Percentiles rank a stretch among this genome's conserved stretches.
Conservation (phyloP, 1,284 basidiomycete species). For the Gomphus sp. region DNA sequence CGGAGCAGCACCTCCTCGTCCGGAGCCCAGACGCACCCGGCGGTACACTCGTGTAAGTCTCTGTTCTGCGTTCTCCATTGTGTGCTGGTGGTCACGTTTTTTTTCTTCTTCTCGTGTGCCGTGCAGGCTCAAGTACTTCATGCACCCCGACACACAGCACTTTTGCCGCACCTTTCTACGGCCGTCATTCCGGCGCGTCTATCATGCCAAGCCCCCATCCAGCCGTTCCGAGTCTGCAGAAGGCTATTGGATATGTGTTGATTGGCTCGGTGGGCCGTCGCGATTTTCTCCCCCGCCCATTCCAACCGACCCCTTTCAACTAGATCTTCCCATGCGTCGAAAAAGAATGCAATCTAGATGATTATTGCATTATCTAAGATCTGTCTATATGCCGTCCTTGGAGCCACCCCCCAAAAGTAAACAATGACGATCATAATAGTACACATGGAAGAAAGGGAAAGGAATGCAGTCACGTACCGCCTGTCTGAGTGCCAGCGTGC, state of each 20-base stretch:
- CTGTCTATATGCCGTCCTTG: too few relatives aligned
- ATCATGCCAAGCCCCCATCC: conserved; percentile 54
- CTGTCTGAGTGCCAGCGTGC: too few relatives aligned
- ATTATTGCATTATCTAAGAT: too few relatives aligned
- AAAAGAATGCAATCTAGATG: not conserved
- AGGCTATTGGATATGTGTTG: conserved; percentile 58
- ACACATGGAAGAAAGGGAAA: too few relatives aligned
- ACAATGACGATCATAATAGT: too few relatives aligned
- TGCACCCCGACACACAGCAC: conserved; percentile 45
- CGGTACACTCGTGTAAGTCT: conserved; percentile 57
- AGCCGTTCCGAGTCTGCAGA: conserved; percentile 66
- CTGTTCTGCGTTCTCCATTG: not conserved
- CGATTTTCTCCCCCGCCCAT: not conserved
- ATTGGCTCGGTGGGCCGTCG: not conserved
- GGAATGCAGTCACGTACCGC: too few relatives aligned
- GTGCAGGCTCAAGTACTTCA: conserved; percentile 64
- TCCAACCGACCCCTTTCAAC: not conserved
- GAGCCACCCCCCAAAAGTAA: too few relatives aligned
- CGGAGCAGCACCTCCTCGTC: conserved; percentile 38
- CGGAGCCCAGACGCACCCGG: conserved; percentile 33
- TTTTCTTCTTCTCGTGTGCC: too few relatives aligned
- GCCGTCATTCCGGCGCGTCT: conserved; percentile 50
- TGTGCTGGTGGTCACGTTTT: not conserved
- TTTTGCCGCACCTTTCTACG: conserved; percentile 45
- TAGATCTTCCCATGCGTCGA: not conserved